These are phyloP conservation scores for Trypanosoma melophagium DNA, from an alignment of 208 protist genomes.

Conservation along the genomic window DNA sequence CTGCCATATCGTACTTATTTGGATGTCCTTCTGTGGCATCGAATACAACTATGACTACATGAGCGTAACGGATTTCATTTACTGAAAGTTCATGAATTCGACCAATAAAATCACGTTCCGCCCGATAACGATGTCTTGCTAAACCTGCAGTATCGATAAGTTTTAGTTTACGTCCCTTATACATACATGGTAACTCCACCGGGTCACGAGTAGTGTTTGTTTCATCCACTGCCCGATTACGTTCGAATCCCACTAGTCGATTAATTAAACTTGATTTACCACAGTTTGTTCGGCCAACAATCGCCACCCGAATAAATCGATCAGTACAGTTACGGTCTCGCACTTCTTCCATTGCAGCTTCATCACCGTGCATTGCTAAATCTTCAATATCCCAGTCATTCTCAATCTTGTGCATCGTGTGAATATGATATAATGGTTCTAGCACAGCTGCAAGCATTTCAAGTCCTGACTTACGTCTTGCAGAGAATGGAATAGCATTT, in stretches of 20 bases:
- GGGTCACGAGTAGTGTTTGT: slow-evolving; percentile 91
- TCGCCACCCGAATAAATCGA: slow-evolving; percentile 85
- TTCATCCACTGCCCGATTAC: slow-evolving; percentile 76
- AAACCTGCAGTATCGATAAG: slow-evolving; percentile 91
- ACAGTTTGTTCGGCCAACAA: slow-evolving; percentile 92
- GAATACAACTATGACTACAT: slow-evolving; percentile 89
- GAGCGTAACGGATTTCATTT: slow-evolving; percentile 81
- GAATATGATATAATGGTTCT: slow-evolving; percentile 80
- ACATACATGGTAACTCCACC: slow-evolving; percentile 85
- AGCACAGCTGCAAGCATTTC: slow-evolving; percentile 72
- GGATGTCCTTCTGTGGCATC: slow-evolving; percentile 91
- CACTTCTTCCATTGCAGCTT: slow-evolving; percentile 86
- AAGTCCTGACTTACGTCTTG: slow-evolving; percentile 57
- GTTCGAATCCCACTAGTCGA: slow-evolving; percentile 90
- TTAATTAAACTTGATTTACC: slow-evolving; percentile 94
- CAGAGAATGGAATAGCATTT: slow-evolving; percentile 73
- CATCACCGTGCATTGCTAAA: slow-evolving; percentile 77
- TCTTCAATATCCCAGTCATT: slow-evolving; percentile 91
- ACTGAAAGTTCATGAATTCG: slow-evolving; percentile 75
- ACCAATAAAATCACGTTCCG: slow-evolving; percentile 81
- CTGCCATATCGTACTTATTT: slow-evolving; percentile 92
- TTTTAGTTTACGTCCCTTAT: slow-evolving; percentile 85
- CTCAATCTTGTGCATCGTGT: slow-evolving; percentile 70
- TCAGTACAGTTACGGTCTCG: slow-evolving; percentile 81
- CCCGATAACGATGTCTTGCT: slow-evolving; percentile 66